Evolutionary conservation across 1,284 basidiomycete species (phyloP).

Genomic region (Stygiomarasmius scandens): DNA sequence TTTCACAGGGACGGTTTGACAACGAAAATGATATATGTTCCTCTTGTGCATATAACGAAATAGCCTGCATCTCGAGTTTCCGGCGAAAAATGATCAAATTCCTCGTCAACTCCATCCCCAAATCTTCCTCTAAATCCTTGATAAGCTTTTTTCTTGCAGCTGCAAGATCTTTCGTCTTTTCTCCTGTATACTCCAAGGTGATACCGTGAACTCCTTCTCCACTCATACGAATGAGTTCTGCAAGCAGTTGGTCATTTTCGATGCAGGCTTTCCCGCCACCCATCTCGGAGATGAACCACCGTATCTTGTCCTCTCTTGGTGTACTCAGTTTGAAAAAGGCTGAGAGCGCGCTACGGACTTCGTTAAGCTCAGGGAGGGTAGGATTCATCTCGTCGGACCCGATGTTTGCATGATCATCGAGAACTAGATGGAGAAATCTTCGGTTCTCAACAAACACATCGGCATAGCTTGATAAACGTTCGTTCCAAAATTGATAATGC

Average conservation of each 20-base stretch:
- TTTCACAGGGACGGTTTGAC: conserved; percentile 5
- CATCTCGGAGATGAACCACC: conserved; percentile 27
- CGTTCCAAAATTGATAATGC: conserved; percentile 34
- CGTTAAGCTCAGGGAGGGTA: conserved; percentile 30
- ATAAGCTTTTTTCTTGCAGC: conserved; percentile 23
- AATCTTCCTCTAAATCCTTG: conserved; percentile 38
- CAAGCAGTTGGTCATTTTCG: conserved; percentile 30
- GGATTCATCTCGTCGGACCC: conserved; percentile 35
- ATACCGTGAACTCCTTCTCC: conserved; percentile 31
- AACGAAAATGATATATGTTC: conserved; percentile 32
- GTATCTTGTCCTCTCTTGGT: conserved; percentile 30
- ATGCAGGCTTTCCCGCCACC: conserved; percentile 32
- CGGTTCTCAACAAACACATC: conserved; percentile 31
- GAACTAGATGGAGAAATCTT: conserved; percentile 27
- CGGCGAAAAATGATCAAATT: conserved; percentile 40
- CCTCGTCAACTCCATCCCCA: conserved; percentile 35
- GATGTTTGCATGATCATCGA: conserved; percentile 31
- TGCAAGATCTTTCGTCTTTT: conserved; percentile 23
- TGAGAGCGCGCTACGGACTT: conserved; percentile 26
- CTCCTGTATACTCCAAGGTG: conserved; percentile 20
- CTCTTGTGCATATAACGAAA: conserved; percentile 13
- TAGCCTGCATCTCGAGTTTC: conserved; percentile 41
- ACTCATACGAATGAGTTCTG: conserved; percentile 30
- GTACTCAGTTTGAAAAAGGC: conserved; percentile 34
- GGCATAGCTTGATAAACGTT: conserved; percentile 30